Evolutionary conservation across 2,329 filamentous ascomycete genomes (phyloP).

Genomic region (Fusarium buharicum): DNA sequence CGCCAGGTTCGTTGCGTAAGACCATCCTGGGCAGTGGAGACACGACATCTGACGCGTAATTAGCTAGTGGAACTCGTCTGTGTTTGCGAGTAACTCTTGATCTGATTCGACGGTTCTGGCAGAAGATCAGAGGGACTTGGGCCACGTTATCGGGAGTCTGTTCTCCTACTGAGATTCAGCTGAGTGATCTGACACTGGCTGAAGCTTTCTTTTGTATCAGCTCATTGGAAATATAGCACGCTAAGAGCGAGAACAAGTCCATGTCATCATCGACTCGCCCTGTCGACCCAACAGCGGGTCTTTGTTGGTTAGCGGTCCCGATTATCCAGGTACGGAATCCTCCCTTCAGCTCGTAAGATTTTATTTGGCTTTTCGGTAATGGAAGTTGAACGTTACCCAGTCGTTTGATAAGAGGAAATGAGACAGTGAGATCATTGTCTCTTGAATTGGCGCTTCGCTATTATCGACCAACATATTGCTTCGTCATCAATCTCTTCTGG

Average conservation of each 20-base stretch:
- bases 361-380: slow-evolving; percentile 7
- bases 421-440: not conserved
- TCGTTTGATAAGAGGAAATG: not conserved
- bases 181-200: slow-evolving; percentile 1
- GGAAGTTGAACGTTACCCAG: not conserved
- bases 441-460: not conserved
- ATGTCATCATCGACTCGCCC: slow-evolving; percentile 14
- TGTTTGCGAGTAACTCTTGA: slow-evolving; percentile 10
- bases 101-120: not conserved
- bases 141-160: not conserved
- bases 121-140: not conserved
- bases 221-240: no score
- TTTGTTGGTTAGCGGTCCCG: not conserved
- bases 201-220: not conserved
- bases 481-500: no score
- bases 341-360: slow-evolving; percentile 22
- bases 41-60: slow-evolving; percentile 23
- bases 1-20: slow-evolving; percentile 25
- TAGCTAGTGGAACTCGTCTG: not conserved
- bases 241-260: not conserved
- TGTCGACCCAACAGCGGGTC: slow-evolving; percentile 8
- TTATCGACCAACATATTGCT: no score
- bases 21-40: slow-evolving; percentile 18
- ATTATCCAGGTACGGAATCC: slow-evolving; percentile 18
- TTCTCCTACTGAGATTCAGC: not conserved